Conservation (phyloP, 345 rosid genomes). For the Durio zibethinus region DNA sequence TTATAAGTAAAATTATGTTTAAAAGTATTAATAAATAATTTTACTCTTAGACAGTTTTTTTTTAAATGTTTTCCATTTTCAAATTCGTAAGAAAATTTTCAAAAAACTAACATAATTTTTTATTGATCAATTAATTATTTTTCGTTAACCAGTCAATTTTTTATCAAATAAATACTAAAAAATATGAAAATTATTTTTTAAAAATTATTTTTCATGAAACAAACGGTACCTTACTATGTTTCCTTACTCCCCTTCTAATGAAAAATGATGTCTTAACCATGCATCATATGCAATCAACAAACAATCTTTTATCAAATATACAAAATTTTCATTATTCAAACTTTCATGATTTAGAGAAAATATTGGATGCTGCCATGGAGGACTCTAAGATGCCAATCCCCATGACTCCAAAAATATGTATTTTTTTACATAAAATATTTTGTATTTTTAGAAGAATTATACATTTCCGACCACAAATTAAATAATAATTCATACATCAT, state of each 20-base stretch:
- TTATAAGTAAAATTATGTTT: too few relatives aligned
- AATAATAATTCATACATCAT: background rate
- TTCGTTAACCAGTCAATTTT: background rate
- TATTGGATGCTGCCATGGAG: background rate
- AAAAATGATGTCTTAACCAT: background rate
- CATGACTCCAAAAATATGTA: background rate
- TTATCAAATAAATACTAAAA: too few relatives aligned
- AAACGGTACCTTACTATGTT: background rate
- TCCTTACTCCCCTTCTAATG: background rate
- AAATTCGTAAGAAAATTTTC: too few relatives aligned
- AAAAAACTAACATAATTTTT: background rate
- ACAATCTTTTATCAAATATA: background rate
- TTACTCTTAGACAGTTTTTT: too few relatives aligned
- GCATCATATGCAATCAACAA: slow-evolving; percentile 7
- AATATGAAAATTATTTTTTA: too few relatives aligned
- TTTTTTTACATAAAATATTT: too few relatives aligned
- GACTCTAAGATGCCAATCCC: background rate
- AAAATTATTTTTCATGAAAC: too few relatives aligned
- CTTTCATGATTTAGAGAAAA: background rate
- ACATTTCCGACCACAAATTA: background rate
- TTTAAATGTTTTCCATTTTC: too few relatives aligned
- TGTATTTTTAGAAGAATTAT: background rate
- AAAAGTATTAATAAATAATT: too few relatives aligned
- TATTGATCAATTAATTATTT: too few relatives aligned
- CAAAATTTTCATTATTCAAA: background rate